Conservation (phyloP, 2,329 filamentous ascomycete species). For the Tolypocladium inflatum region DNA sequence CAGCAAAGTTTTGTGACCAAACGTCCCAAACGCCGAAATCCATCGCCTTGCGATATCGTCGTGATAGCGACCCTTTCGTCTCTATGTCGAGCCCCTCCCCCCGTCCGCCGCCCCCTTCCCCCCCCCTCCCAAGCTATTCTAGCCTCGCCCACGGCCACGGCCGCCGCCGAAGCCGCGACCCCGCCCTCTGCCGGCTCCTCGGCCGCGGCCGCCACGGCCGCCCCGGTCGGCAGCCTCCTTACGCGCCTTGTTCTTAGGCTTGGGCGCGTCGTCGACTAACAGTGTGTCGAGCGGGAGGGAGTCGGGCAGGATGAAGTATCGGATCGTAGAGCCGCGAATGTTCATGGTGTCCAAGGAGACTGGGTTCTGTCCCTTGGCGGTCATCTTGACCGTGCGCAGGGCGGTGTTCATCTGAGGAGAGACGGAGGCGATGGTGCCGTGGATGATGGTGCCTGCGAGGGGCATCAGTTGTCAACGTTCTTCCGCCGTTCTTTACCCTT, state of each 20-base stretch:
- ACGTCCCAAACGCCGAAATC: conserved; percentile 25
- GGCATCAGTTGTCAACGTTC: conserved; percentile 1
- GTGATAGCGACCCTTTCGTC: conserved; percentile 7
- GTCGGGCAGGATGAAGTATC: conserved; percentile 95
- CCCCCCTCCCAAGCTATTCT: background rate
- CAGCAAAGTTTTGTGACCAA: conserved; percentile 17
- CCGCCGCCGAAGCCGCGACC: conserved; percentile 26
- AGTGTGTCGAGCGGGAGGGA: conserved; percentile 90
- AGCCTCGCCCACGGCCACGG: conserved; percentile 26
- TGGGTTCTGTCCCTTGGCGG: conserved; percentile 75
- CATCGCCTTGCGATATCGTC: conserved; percentile 17
- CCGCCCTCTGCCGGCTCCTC: conserved; percentile 45
- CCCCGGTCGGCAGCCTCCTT: conserved; percentile 66
- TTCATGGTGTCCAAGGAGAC: conserved; percentile 91
- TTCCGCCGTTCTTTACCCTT: background rate
- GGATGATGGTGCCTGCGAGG: conserved; percentile 73
- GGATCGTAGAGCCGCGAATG: conserved; percentile 89
- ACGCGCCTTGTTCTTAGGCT: conserved; percentile 98
- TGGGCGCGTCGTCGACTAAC: conserved; percentile 90
- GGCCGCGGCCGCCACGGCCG: conserved; percentile 39
- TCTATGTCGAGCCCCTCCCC: background rate
- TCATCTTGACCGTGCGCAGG: conserved; percentile 95
- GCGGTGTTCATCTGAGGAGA: conserved; percentile 98
- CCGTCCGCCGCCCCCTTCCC: no score
- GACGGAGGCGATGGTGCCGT: conserved; percentile 94